phyloP scores from a whole-genome alignment of 2,329 filamentous ascomycete species.

The Cladophialophora yegresii region DNA sequence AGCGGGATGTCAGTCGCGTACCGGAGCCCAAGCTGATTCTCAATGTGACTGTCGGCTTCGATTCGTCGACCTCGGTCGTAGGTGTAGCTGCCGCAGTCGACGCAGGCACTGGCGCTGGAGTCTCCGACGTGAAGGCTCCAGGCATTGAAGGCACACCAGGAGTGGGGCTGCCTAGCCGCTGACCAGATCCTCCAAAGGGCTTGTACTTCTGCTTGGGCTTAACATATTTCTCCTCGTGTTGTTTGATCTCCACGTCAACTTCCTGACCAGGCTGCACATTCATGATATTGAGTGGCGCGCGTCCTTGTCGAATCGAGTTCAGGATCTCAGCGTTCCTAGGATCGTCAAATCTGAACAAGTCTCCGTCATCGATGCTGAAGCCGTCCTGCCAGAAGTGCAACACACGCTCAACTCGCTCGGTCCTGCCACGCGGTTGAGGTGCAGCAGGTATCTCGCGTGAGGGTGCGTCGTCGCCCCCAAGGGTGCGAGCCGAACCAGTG shows the following conservation, averaged over 20 bases:
- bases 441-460: slow-evolving; percentile 60
- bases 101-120: slow-evolving; percentile 41
- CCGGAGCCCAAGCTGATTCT: slow-evolving; percentile 66
- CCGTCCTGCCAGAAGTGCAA: slow-evolving; percentile 68
- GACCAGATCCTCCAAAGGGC: slow-evolving; percentile 62
- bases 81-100: slow-evolving; percentile 39
- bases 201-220: slow-evolving; percentile 65
- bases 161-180: slow-evolving; percentile 64
- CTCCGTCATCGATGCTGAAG: slow-evolving; percentile 67
- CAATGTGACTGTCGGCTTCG: slow-evolving; percentile 59
- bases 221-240: slow-evolving; percentile 63
- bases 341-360: slow-evolving; percentile 64
- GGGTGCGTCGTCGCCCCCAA: slow-evolving; percentile 65
- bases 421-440: slow-evolving; percentile 43
- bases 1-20: slow-evolving; percentile 61
- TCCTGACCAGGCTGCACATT: slow-evolving; percentile 64
- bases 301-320: slow-evolving; percentile 63
- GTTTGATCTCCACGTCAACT: slow-evolving; percentile 65
- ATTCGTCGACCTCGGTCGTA: slow-evolving; percentile 57
- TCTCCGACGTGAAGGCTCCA: slow-evolving; percentile 35
- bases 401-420: slow-evolving; percentile 58
- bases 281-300: slow-evolving; percentile 63
- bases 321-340: slow-evolving; percentile 63
- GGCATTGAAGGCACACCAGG: slow-evolving; percentile 49
- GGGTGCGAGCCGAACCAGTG: slow-evolving; percentile 63